Base-by-base conservation (phyloP, 2,329 filamentous ascomycete genomes). In the Fusarium mexicanum region DNA sequence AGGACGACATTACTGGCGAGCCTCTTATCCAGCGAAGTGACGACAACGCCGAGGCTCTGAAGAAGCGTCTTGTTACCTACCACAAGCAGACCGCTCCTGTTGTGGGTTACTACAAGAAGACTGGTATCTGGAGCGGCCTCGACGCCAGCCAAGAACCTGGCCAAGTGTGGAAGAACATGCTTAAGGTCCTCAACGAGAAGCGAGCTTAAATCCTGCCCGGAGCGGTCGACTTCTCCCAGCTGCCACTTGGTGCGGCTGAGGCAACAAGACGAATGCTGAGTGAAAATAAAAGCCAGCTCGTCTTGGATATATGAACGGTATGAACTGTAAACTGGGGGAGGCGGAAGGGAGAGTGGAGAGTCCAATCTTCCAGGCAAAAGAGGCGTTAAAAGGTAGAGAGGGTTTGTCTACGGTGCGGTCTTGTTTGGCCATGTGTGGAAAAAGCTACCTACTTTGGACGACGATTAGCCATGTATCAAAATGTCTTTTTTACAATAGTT, bases 91-190 rank as follows among this genome's bases (percentile, higher is more conserved):
- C 96, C 40, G 86, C 91, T 50, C 96, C 96, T 26, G 96, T 99
- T 57, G 95, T 98, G 73, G 89, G 91, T 67, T 99, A 99, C 89
- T 99, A 99, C 91, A 93, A 97, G 87, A 94, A 95, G 86, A 97
- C 94, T 57, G 95, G 95, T 78, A 98, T 99, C 88, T 99, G 96
- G 96, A 93, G 92, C 84, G 93, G 93, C 73, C 91, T 99, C 79
- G 96, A 99, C 83, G 96, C 96, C 75, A 97, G 94, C 87, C 95
- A 99, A 88, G 92, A 98, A 86, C 96, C 96, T 26, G 94, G 94
- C 54, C 92, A 95, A 84, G 96, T 99, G 72, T 99, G 96, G 96
- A 95, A 94, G 88, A 94, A 92, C 83, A 87, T 99, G 83, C 87
- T 98, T 73, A 90, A 91, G 80, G 92, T 98, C 79, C 96, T 99